Evolutionary conservation across 371 early-diverging fungal species (phyloP), one percentile per base, ranked within the genome.

Genomic region (Vairimorpha ceranae): DNA sequence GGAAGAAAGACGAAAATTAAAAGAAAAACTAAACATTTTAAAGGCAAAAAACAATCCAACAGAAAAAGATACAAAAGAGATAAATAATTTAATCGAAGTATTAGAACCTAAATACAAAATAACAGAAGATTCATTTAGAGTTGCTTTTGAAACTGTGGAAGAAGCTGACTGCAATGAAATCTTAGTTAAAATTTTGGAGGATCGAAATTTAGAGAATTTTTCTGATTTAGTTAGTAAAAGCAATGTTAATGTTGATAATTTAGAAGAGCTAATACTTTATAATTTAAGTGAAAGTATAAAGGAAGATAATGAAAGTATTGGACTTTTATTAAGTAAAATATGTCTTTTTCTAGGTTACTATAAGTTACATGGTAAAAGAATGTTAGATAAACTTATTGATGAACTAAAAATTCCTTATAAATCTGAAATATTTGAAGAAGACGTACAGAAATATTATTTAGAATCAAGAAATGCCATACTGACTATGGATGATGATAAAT

Each of bases 201-300:
- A 66, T 79, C 23, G n/a, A 27, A 17, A 17, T 46, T n/a, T 46
- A 0, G 17, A 46, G 1, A 23, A 32, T 3, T 51, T 70, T 29
- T 41, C 56, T 29, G 63, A 61, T 21, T 32, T 33, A 3, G 17
- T 70, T 45, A n/a, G 46, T 19, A 45, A 61, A 30, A 19, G 38
- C 32, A 70, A 48, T 14, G 46, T 15, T 17, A 45, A 7, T 21
- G 25, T 79, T 25, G 65, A 76, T 15, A 19, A 64, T 25, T 67
- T 79, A 54, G 75, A 75, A 51, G 65, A 71, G 35, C 23, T 68
- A 36, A 63, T 76, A 14, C 52, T 71, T n/a, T 64, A 58, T 29
- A 79, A 76, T 61, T 52, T 79, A 25, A 67, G 72, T 32, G 72
- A 69, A 59, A 69, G 65, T 25, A 79, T 79, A 25, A 79, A 79